These are phyloP conservation scores for Yarrowia bubula DNA, from an alignment of 805 yeast species.

Conservation along the genomic window DNA sequence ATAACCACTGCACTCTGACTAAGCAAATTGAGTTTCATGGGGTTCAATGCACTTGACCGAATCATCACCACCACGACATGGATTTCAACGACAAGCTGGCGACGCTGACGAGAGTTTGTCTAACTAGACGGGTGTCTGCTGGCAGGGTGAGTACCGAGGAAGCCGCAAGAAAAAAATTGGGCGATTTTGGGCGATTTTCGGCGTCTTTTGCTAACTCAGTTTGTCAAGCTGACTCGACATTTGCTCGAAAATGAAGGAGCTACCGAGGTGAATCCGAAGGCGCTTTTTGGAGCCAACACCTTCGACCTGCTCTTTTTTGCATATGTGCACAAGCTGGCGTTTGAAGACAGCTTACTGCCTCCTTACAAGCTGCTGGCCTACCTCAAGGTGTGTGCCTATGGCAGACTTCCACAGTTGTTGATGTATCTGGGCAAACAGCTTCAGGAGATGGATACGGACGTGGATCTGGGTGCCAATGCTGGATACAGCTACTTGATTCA, in stretches of 20 bases:
- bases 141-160: constrained; percentile 14
- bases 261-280: constrained; percentile 14
- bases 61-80: constrained; percentile 11
- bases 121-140: constrained; percentile 15
- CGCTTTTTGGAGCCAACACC: constrained; percentile 13
- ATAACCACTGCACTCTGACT: background rate
- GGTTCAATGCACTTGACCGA: background rate
- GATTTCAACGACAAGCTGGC: constrained; percentile 23
- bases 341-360: constrained; percentile 16
- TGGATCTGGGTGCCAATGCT: constrained; percentile 3
- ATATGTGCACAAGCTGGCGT: constrained; percentile 13
- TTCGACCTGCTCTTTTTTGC: constrained; percentile 7
- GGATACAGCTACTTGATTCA: constrained; percentile 6
- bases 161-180: too few relatives aligned
- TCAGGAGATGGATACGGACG: constrained; percentile 4
- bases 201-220: constrained; percentile 2
- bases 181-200: background rate
- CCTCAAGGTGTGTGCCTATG: constrained; percentile 7
- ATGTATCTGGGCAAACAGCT: constrained; percentile 17
- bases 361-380: constrained; percentile 19
- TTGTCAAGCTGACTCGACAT: constrained; percentile 19
- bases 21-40: background rate
- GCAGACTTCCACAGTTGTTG: constrained; percentile 11
- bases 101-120: constrained; percentile 16
- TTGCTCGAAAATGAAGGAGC: constrained; percentile 18